These are phyloP conservation scores for Xylaria sp. DNA, from an alignment of 2,329 filamentous ascomycete genomes.

Conservation along the genomic window DNA sequence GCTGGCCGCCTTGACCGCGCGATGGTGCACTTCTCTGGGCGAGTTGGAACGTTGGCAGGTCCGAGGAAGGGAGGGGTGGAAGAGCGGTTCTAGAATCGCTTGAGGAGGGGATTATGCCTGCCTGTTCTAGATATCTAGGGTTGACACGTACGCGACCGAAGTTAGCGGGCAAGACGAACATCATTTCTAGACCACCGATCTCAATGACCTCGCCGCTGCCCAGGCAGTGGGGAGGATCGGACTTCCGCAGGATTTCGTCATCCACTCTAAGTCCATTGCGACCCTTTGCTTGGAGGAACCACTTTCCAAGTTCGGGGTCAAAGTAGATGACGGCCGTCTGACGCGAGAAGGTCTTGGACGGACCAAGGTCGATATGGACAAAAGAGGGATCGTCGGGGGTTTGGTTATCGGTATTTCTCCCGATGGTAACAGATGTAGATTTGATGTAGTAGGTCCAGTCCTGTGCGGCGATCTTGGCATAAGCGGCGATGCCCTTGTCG, in stretches of 20 bases:
- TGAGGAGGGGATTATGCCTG: conserved; percentile 55
- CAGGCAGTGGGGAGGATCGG: conserved; percentile 69
- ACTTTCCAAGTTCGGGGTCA: conserved; percentile 73
- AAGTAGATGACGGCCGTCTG: conserved; percentile 81
- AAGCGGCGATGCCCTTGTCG: conserved; percentile 73
- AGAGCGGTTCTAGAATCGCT: conserved; percentile 45
- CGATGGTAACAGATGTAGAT: conserved; percentile 78
- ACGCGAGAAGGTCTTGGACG: conserved; percentile 82
- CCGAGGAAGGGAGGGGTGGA: conserved; percentile 44
- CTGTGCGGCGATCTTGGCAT: conserved; percentile 82
- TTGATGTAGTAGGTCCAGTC: conserved; percentile 89
- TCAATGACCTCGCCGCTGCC: conserved; percentile 91
- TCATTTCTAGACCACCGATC: conserved; percentile 95
- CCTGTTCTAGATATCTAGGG: conserved; percentile 74
- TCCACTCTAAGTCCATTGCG: conserved; percentile 92
- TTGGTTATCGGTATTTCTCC: conserved; percentile 69
- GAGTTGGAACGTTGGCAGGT: conserved; percentile 42
- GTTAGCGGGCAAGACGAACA: conserved; percentile 91
- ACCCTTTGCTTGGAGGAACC: conserved; percentile 88
- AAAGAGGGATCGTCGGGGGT: conserved; percentile 59
- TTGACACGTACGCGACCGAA: conserved; percentile 73
- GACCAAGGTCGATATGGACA: conserved; percentile 89
- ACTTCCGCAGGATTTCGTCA: conserved; percentile 74
- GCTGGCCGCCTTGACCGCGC: conserved; percentile 50
- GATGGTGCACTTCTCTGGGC: conserved; percentile 40